phyloP scores from a whole-genome alignment of 2,329 filamentous ascomycete species.

The Aurifilum marmelostoma region DNA sequence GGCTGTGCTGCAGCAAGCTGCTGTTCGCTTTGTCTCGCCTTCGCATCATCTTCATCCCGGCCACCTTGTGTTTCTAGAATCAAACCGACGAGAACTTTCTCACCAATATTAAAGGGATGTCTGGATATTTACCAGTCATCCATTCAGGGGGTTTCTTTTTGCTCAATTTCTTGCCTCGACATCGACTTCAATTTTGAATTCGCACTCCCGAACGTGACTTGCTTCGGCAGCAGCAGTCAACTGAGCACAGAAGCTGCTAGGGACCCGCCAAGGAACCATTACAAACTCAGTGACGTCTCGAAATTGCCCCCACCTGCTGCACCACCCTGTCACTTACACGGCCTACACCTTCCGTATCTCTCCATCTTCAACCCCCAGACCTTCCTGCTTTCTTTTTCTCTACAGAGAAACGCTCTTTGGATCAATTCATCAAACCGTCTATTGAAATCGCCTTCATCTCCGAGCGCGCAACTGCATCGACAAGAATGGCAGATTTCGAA shows the following conservation, averaged over 20 bases:
- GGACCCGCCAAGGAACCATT: neutral
- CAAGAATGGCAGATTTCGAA: constrained; percentile 56
- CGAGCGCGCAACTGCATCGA: neutral
- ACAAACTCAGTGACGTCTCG: constrained; percentile 16
- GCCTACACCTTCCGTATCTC: neutral
- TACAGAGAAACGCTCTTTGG: neutral
- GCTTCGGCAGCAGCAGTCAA: neutral
- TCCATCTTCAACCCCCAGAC: neutral
- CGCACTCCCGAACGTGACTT: neutral
- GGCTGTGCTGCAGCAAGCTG: constrained; percentile 19
- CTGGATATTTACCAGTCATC: neutral
- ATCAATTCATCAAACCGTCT: neutral
- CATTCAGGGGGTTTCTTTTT: neutral
- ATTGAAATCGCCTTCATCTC: neutral
- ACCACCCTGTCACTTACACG: constrained; percentile 17
- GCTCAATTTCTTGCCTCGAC: neutral
- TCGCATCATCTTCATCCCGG: constrained; percentile 10
- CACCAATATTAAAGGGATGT: constrained; percentile 6
- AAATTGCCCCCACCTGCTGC: constrained; percentile 16
- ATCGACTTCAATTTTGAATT: neutral
- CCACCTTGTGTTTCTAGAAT: constrained; percentile 17
- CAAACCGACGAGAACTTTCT: neutral
- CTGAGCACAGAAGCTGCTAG: neutral
- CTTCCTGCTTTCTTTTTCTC: neutral
- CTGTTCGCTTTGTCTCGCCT: constrained; percentile 17